These are phyloP conservation scores for Aristolochia contorta DNA, from an alignment of 164 flowering plant species.

Conservation along the genomic window DNA sequence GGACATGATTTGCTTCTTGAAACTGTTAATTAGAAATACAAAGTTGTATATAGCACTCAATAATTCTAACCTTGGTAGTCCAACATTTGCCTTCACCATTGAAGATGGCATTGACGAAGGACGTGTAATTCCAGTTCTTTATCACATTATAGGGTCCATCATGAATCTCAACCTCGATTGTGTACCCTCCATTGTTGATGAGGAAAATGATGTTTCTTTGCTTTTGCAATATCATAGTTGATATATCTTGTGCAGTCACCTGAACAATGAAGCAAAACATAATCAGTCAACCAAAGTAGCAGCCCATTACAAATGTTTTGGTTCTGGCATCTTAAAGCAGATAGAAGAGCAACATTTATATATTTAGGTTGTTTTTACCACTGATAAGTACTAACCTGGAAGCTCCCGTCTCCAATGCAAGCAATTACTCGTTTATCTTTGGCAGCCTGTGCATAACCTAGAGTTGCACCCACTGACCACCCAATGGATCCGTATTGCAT, in stretches of 20 bases:
- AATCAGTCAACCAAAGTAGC: too few species aligned
- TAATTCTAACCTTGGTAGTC: constrained; percentile 47
- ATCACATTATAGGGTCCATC: constrained; percentile 89
- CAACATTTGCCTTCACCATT: constrained; percentile 75
- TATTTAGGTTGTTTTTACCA: background rate
- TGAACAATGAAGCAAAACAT: constrained; percentile 5
- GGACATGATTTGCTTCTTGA: background rate
- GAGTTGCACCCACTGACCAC: constrained; percentile 93
- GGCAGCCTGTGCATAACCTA: constrained; percentile 84
- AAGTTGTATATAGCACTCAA: background rate
- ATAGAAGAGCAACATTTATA: too few species aligned
- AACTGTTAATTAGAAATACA: background rate
- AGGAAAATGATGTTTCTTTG: constrained; percentile 70
- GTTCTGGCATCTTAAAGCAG: too few species aligned
- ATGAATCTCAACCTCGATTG: constrained; percentile 24
- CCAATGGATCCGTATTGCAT: constrained; percentile 94
- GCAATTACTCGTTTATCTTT: constrained; percentile 70
- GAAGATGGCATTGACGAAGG: constrained; percentile 54
- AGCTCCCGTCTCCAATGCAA: constrained; percentile 88
- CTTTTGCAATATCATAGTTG: constrained; percentile 68
- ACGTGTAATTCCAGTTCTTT: constrained; percentile 85
- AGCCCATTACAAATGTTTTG: too few species aligned
- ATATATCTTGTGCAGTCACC: constrained; percentile 81
- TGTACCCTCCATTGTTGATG: constrained; percentile 86
- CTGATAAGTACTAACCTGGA: constrained; percentile 42